Evolutionary conservation across 768 basidiomycete species (phyloP), one percentile per base, ranked within the genome.

Genomic region (Saitozyma podzolica): DNA sequence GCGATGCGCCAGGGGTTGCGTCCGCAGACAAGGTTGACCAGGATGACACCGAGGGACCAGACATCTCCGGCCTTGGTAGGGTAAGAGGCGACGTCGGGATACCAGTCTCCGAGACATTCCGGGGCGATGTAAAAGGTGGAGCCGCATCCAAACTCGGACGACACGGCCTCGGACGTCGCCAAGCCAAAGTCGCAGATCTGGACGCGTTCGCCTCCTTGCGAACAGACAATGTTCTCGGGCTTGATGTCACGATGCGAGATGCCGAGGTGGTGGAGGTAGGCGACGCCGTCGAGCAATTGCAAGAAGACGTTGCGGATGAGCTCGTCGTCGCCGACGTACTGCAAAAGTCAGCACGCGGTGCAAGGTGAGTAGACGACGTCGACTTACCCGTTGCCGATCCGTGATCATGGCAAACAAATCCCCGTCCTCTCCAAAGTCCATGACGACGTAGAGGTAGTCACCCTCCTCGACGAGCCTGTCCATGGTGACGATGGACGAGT

Each of bases 271-370:
- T 78, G 77, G 20, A 76, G 66, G 58, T 67, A 67, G 40, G 80
- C 81, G 74, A 96, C 89, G 11, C 91, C 91, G 74, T 95, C 92
- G 66, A 97, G 83, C 67, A 98, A 84, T 80, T 98, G 94, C 61
- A 92, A 83, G 82, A 96, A 97, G 68, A 94, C 88, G 66, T 87
- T 84, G 73, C 88, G 90, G 81, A 96, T 93, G 60, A 94, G 85
- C 43, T 83, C 82, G 78, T 92, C 87, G 58, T 75, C 68, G 40
- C 75, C 74, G 29, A 79, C 69, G 65, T 75, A 76, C 67, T 75
- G 54, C 56, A 52, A 6, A 51, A 9, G 19, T 86, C 85, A 63
- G 85, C 82, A 65, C 39, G 49, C 45, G 48, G 17, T 43, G 19
- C 39, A n/a, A n/a, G 7, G 20, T 9, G 54, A 8, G 14, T 29